Evolutionary conservation across 345 rosid species (phyloP).

Genomic region (Eucalyptus tenuipes): DNA sequence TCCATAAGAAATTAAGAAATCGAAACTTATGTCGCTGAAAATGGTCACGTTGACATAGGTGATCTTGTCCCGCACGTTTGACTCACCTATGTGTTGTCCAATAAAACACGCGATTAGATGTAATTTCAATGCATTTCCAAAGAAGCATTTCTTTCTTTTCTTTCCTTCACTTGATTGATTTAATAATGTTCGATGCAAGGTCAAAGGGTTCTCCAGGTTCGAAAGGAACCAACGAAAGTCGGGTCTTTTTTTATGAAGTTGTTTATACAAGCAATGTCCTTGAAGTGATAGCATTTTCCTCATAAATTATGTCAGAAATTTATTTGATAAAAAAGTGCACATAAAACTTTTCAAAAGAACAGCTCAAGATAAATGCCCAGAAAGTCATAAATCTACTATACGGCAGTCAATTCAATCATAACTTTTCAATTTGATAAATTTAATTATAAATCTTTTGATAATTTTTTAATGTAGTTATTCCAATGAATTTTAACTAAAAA

Average conservation of each 20-base stretch:
- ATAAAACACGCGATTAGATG: neutral
- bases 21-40: neutral
- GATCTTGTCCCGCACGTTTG: neutral
- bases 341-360: neutral
- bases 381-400: neutral
- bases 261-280: neutral
- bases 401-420: rapidly evolving
- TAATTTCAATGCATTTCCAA: neutral
- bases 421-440: neutral
- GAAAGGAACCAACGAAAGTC: neutral
- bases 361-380: rapidly evolving
- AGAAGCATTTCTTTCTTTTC: neutral
- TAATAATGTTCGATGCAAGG: neutral
- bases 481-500: rapidly evolving
- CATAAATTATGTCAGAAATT: neutral
- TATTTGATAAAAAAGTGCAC: neutral
- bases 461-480: neutral
- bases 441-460: neutral
- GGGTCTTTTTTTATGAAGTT: neutral
- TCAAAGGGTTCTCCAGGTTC: neutral
- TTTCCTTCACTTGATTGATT: neutral
- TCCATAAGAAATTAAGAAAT: neutral
- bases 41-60: neutral
- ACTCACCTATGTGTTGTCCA: neutral
- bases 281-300: neutral